phyloP scores from a whole-genome alignment of 805 yeast genomes.

The Schwanniomyces polymorphus region DNA sequence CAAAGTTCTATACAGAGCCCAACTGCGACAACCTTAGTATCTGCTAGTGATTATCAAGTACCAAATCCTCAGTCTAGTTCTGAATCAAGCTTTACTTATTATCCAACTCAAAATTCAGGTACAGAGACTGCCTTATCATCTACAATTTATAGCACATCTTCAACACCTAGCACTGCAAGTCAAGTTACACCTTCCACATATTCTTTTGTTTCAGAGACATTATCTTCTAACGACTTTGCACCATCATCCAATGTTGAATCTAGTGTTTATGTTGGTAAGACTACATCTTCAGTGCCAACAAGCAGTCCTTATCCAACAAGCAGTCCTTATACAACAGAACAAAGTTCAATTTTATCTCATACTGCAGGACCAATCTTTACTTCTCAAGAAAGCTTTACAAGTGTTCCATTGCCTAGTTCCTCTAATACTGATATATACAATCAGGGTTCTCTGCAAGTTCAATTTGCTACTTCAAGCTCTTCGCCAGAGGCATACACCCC shows the following conservation, averaged over 20 bases:
- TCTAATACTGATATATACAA: not conserved
- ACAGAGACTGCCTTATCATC: not conserved
- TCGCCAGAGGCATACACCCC: not conserved
- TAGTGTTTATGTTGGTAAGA: not conserved
- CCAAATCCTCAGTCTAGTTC: not conserved
- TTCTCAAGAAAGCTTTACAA: not conserved
- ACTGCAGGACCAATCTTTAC: not conserved
- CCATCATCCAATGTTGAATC: not conserved
- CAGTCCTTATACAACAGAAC: too few species aligned
- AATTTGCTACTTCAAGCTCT: not conserved
- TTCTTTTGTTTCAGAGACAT: not conserved
- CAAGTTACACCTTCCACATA: not conserved
- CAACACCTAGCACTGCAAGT: not conserved
- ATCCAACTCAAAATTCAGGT: not conserved
- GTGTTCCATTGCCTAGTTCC: not conserved
- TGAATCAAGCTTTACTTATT: not conserved
- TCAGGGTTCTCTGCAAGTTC: not conserved
- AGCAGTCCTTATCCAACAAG: too few species aligned
- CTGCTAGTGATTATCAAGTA: not conserved
- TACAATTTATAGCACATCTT: not conserved
- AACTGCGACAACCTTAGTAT: not conserved
- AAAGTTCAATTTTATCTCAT: not conserved
- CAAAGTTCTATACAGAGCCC: not conserved
- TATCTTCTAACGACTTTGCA: not conserved
- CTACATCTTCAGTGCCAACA: not conserved